Evolutionary conservation across 2,329 filamentous ascomycete species (phyloP), one percentile per base, ranked within the genome.

Genomic region (Stachybotrys elegans): DNA sequence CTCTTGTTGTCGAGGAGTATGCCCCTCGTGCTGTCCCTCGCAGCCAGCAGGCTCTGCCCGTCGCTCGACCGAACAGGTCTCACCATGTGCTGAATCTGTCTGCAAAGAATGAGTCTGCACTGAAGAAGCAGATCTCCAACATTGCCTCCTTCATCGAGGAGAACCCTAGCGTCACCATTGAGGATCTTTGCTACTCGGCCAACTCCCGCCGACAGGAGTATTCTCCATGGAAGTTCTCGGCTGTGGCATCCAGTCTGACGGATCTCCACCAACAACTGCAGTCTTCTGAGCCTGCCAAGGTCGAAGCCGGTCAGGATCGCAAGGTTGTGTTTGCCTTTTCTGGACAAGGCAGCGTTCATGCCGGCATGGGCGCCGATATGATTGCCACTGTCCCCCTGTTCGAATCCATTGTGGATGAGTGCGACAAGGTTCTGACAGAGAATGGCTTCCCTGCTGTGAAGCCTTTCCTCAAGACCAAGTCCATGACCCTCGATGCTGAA

Each of bases 321-420:
- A 57, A 50, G 25, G 47, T 49, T 1, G 53, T 58, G 1, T 65
- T 66, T 37, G 56, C 57, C 2, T 66, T 65, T 38, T 63, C 63
- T 3, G 63, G 63, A 4, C 63, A 66, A 44, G 63, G 62, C 3
- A 51, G 55, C 29, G 54, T 56, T 22, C 60, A 61, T 22, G 50
- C 46, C 7, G 60, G 59, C 17, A 57, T 65, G 52, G 61, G 58
- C 7, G 55, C 54, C 12, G 51, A 59, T 25, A 46, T 66, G 11
- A 54, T 57, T 23, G 38, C 53, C 2, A 56, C 55, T 4, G 54
- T 51, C 6, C 51, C 56, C 2, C 43, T 50, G 16, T 66, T 65
- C 43, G 52, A 45, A 8, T n/a, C 16, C 14, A 43, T 22, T 17
- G 41, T 43, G 29, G 38, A 40, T 14, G 22, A 40, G 22, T 40